Percentiles rank a stretch among this genome's conserved stretches.
Conservation (phyloP, 345 rosid species). For the Camelina hispida region DNA sequence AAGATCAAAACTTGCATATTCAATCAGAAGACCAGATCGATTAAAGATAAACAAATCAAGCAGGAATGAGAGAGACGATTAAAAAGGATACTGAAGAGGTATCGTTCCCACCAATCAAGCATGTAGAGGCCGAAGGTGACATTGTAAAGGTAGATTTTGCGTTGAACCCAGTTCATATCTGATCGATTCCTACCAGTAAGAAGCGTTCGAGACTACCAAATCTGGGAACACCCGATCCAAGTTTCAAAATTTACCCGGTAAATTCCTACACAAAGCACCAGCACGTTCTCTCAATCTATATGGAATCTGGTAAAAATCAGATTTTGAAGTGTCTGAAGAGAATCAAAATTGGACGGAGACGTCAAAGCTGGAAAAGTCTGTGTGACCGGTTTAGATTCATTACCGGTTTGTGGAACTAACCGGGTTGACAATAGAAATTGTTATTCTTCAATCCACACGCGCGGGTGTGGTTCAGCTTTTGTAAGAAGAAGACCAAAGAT, state of each 20-base stretch:
- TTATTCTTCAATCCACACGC: constrained; percentile 9
- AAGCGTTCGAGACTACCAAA: constrained; percentile 8
- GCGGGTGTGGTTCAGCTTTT: not conserved
- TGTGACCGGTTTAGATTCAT: constrained; percentile 4
- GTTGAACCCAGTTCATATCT: constrained; percentile 94
- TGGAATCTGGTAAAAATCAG: not conserved
- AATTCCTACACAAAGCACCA: not conserved
- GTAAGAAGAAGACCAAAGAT: constrained; percentile 33
- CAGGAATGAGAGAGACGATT: not conserved
- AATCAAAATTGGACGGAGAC: constrained; percentile 33
- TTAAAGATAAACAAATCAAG: constrained; percentile 4
- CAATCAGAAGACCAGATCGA: constrained; percentile 27
- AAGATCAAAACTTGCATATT: constrained; percentile 26
- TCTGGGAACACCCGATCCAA: constrained; percentile 14
- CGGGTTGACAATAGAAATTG: not conserved
- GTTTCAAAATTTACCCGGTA: constrained; percentile 11
- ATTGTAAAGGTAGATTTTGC: constrained; percentile 94
- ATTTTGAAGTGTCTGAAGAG: constrained; percentile 13
- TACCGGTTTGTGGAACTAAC: not conserved
- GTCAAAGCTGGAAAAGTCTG: constrained; percentile 28
- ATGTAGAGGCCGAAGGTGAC: constrained; percentile 96
- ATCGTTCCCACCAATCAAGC: constrained; percentile 99
- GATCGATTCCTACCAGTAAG: constrained; percentile 27
- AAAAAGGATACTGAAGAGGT: constrained; percentile 90
- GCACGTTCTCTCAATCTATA: constrained; percentile 37